These are phyloP conservation scores for Calophaca sinica DNA, from an alignment of 306 rosid species.

Conservation along the genomic window DNA sequence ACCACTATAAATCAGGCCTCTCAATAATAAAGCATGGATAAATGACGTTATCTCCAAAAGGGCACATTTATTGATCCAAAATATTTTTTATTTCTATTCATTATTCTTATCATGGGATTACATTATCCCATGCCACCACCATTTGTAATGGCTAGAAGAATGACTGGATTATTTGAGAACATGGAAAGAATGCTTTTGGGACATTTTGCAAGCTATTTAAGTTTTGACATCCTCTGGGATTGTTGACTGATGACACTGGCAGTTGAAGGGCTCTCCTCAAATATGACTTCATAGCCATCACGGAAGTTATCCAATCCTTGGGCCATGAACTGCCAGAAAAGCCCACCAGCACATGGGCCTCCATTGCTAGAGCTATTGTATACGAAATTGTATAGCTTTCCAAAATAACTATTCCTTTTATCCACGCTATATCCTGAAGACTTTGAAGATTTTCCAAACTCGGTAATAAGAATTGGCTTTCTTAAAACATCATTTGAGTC, in stretches of 20 bases:
- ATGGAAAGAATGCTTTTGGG: not conserved
- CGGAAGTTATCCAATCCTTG: constrained; percentile 35
- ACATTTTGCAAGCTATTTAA: not conserved
- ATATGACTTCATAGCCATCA: constrained; percentile 49
- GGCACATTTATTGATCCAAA: no score
- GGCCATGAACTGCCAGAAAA: constrained; percentile 51
- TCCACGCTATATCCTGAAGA: constrained; percentile 28
- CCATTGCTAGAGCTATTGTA: constrained; percentile 31
- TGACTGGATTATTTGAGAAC: not conserved
- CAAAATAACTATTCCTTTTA: constrained; percentile 45
- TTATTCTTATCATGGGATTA: constrained; percentile 9
- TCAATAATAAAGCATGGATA: no score
- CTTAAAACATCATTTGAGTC: constrained; percentile 30
- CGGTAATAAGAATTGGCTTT: constrained; percentile 46
- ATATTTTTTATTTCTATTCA: not conserved
- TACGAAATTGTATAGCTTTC: constrained; percentile 15
- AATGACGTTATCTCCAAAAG: no score
- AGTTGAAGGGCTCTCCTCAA: constrained; percentile 46
- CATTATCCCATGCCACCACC: not conserved
- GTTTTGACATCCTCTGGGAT: constrained; percentile 30
- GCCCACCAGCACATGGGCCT: constrained; percentile 45
- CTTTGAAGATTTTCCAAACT: constrained; percentile 55
- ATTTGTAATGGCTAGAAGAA: not conserved
- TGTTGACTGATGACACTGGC: constrained; percentile 40
- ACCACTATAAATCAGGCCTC: no score